Percentiles rank a stretch among this genome's conserved stretches.
Evolutionary conservation across 805 yeast species (phyloP).

Genomic region (Candida bentonensis): DNA sequence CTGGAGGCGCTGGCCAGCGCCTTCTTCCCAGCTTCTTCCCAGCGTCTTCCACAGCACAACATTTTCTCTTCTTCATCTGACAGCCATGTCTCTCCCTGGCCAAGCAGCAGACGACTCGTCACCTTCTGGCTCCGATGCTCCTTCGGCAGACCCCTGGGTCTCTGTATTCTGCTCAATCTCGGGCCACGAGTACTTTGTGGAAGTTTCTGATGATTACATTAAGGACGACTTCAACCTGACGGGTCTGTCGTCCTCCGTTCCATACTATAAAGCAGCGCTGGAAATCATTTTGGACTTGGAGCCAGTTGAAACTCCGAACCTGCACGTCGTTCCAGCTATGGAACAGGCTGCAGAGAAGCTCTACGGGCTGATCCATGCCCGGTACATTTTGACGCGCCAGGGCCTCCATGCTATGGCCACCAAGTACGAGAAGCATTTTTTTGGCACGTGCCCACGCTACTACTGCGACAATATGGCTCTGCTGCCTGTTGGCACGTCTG

Average conservation of each 20-base stretch:
- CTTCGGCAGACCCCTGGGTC: slow-evolving; percentile 64
- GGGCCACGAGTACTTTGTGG: slow-evolving; percentile 85
- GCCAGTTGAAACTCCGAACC: slow-evolving; percentile 33
- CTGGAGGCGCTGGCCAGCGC: too few species aligned
- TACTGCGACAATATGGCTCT: slow-evolving; percentile 81
- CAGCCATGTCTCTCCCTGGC: too few species aligned
- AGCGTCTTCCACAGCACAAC: too few species aligned
- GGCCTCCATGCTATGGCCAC: slow-evolving; percentile 82
- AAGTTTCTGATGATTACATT: slow-evolving; percentile 81
- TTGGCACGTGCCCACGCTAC: slow-evolving; percentile 86
- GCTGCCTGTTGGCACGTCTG: slow-evolving; percentile 84
- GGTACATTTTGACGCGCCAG: slow-evolving; percentile 76
- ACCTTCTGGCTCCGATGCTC: slow-evolving; percentile 10
- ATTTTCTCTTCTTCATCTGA: too few species aligned
- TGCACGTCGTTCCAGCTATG: slow-evolving; percentile 58
- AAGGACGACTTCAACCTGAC: slow-evolving; percentile 96
- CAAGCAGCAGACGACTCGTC: background rate
- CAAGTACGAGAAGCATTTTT: slow-evolving; percentile 76
- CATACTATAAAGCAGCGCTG: slow-evolving; percentile 81
- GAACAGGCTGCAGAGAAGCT: slow-evolving; percentile 85
- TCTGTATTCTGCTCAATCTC: slow-evolving; percentile 62
- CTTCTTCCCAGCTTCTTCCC: too few species aligned
- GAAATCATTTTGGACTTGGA: slow-evolving; percentile 85
- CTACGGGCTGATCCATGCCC: slow-evolving; percentile 88
- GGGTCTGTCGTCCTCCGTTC: slow-evolving; percentile 72